Evolutionary conservation across 2,329 filamentous ascomycete genomes (phyloP).

Genomic region (Clonostachys sp.): DNA sequence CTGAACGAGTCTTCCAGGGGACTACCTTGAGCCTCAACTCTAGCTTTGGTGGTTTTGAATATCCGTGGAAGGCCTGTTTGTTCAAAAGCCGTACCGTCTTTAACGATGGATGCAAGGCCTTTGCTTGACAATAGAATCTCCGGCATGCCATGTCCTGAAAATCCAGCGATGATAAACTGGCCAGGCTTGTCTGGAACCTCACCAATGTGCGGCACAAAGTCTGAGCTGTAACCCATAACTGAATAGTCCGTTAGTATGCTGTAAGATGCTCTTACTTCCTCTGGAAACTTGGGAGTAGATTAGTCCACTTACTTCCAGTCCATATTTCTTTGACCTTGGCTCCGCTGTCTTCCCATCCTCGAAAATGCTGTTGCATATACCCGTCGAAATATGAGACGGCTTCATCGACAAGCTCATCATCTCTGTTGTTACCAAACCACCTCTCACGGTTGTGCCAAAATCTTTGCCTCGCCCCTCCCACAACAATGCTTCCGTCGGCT

Average conservation of each 20-base stretch:
- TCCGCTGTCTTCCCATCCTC: conserved; percentile 39
- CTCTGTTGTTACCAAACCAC: conserved; percentile 42
- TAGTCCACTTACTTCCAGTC: conserved; percentile 28
- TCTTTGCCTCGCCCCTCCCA: conserved; percentile 18
- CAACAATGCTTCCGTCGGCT: conserved; percentile 29
- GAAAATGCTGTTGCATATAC: conserved; percentile 42
- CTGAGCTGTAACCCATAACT: conserved; percentile 37
- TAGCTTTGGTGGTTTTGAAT: conserved; percentile 22
- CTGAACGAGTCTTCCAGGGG: background rate
- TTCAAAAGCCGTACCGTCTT: conserved; percentile 17
- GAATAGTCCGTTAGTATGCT: no score
- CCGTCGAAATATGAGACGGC: conserved; percentile 37
- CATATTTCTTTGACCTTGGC: conserved; percentile 24
- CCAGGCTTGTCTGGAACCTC: conserved; percentile 19
- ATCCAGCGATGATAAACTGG: conserved; percentile 40
- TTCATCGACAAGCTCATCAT: conserved; percentile 34
- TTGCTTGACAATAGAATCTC: conserved; percentile 34
- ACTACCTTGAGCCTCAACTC: conserved; percentile 9
- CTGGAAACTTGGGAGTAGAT: no score
- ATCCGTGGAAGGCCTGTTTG: conserved; percentile 27
- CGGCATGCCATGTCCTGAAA: conserved; percentile 47
- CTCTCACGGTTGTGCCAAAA: conserved; percentile 22
- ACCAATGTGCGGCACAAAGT: conserved; percentile 37
- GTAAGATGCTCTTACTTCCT: background rate
- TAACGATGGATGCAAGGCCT: conserved; percentile 21